These are phyloP conservation scores for Phytophthora uliginosa DNA, from an alignment of 352 stramenopile species.

Conservation along the genomic window DNA sequence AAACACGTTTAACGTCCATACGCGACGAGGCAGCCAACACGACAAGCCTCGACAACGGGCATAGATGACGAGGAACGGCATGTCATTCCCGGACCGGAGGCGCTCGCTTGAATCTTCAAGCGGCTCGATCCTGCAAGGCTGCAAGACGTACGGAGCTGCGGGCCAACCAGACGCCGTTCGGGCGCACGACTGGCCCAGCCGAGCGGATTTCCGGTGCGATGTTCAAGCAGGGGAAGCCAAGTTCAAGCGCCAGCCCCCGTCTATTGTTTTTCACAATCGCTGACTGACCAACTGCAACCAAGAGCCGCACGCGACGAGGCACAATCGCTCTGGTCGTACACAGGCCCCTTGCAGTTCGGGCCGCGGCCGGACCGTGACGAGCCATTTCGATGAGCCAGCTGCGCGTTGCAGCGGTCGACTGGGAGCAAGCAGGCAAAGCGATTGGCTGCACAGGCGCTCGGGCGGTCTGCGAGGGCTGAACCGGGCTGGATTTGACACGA, in stretches of 20 bases:
- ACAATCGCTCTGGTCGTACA: slow-evolving; percentile 32
- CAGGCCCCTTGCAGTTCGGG: slow-evolving; percentile 23
- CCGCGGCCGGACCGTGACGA: slow-evolving; percentile 20
- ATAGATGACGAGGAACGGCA: not conserved
- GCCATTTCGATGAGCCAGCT: slow-evolving; percentile 37
- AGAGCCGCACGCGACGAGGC: slow-evolving; percentile 37
- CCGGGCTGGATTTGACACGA: slow-evolving; percentile 18
- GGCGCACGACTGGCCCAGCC: slow-evolving; percentile 25
- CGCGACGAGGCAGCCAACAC: slow-evolving; percentile 33
- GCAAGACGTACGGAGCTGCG: slow-evolving; percentile 26
- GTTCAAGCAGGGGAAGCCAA: slow-evolving; percentile 29
- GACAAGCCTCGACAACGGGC: slow-evolving; percentile 10
- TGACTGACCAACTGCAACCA: slow-evolving; percentile 22
- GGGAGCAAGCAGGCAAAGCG: not conserved
- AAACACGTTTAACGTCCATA: slow-evolving; percentile 34
- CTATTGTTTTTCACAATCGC: slow-evolving; percentile 40
- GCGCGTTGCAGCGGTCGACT: slow-evolving; percentile 23
- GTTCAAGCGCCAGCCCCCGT: slow-evolving; percentile 32
- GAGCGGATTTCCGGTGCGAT: slow-evolving; percentile 16
- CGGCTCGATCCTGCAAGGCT: slow-evolving; percentile 16
- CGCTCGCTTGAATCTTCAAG: slow-evolving; percentile 32
- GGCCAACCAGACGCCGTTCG: slow-evolving; percentile 9
- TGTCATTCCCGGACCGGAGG: not conserved
- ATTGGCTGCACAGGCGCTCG: slow-evolving; percentile 23
- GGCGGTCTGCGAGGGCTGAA: not conserved